Evolutionary conservation across 106 monocot genomes (phyloP), one percentile per base, ranked within the genome.

Genomic region (Amphibolis antarctica): DNA sequence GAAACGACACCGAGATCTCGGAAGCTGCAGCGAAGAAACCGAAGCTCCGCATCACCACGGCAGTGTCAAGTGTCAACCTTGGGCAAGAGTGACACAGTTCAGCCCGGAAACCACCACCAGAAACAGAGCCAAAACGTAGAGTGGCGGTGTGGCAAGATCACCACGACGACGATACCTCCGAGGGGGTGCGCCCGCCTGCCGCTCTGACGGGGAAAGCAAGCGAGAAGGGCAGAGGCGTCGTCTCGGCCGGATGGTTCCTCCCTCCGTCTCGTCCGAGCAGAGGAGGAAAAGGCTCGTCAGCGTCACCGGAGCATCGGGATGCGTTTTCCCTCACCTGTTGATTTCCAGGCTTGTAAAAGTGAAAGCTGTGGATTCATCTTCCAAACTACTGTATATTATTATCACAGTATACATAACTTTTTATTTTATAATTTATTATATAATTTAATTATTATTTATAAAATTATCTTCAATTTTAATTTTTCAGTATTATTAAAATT

Each of bases 241-340:
- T 10, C n/a, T 12, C 17, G 49, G n/a, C n/a, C n/a, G n/a, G n/a
- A n/a, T 49, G 18, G 13, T 5, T 14, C 0, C 49, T 7, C 3
- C 3, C 3, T 15, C 3, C 17, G 49, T 14, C 49, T 19, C n/a
- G 13, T 19, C n/a, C n/a, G n/a, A n/a, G 49, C 18, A 49, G 18
- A 14, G n/a, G n/a, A 49, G 49, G 18, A 49, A 49, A 49, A 49
- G 1, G n/a, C 49, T 3, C 49, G 3, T 17, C 17, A 19, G 14
- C 49, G 17, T 49, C 49, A 49, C 49, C 49, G 49, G 49, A 49
- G 49, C 49, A 49, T 49, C n/a, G 49, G 49, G 49, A 49, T 49
- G 49, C 49, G 49, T 49, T 49, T 17, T 49, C 17, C 0, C 49
- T n/a, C n/a, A n/a, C 36, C 36, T 36, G 36, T 2, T 36, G 36